A percentile compares a stretch with the other conserved stretches of the same genome.
These are phyloP conservation scores for Hypoxylon sp. DNA, from an alignment of 2,329 filamentous ascomycete genomes.

Conservation along the genomic window DNA sequence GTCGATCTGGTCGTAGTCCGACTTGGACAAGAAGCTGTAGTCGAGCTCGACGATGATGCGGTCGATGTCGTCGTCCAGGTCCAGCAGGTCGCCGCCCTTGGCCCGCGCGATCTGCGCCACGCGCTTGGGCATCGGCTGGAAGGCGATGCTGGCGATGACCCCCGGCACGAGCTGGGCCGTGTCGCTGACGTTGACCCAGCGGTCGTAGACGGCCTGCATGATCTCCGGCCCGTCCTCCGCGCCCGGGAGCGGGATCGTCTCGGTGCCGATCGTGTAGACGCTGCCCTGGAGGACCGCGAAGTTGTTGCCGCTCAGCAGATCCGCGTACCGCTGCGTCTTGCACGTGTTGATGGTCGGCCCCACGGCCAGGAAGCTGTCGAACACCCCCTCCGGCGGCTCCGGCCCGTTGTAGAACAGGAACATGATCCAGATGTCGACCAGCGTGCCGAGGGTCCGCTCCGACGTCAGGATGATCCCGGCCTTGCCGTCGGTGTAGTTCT, in stretches of 20 bases:
- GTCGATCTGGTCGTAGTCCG: constrained; percentile 51
- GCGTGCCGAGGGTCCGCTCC: constrained; percentile 57
- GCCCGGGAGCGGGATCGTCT: constrained; percentile 53
- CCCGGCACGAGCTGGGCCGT: constrained; percentile 44
- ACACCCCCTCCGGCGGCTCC: constrained; percentile 62
- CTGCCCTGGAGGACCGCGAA: constrained; percentile 51
- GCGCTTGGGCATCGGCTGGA: constrained; percentile 55
- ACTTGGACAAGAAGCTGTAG: constrained; percentile 53
- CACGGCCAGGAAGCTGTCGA: constrained; percentile 66
- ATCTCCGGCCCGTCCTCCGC: constrained; percentile 46
- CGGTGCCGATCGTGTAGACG: constrained; percentile 55
- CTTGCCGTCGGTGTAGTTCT: constrained; percentile 68
- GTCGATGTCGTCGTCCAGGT: constrained; percentile 54
- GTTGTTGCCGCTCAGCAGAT: constrained; percentile 61
- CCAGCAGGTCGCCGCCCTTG: constrained; percentile 55
- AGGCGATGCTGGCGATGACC: constrained; percentile 52
- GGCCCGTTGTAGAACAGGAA: constrained; percentile 73
- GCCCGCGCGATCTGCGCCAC: constrained; percentile 50
- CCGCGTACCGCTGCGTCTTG: constrained; percentile 60
- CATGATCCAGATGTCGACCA: constrained; percentile 67
- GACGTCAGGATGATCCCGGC: constrained; percentile 70
- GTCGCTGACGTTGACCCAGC: constrained; percentile 51
- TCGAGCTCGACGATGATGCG: constrained; percentile 59
- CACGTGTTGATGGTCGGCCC: constrained; percentile 57
- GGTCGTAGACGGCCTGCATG: constrained; percentile 49